phyloP scores from a whole-genome alignment of 2,329 filamentous ascomycete genomes.

The Drechslerella coelobrocha region DNA sequence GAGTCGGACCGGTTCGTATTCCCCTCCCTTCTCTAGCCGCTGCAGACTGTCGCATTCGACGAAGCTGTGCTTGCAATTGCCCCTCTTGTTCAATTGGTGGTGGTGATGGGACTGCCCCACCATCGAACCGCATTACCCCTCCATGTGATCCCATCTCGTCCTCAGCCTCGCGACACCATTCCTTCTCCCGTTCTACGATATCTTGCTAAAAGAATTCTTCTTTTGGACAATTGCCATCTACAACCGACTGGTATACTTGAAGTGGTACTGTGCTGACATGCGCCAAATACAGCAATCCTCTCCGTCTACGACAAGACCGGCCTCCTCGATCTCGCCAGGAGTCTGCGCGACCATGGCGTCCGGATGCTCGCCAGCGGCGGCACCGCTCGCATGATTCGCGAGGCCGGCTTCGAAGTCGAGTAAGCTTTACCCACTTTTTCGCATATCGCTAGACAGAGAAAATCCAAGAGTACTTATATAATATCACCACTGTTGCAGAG shows the following conservation, averaged over 20 bases:
- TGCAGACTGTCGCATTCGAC: neutral
- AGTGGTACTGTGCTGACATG: slow-evolving; percentile 56
- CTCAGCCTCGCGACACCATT: neutral
- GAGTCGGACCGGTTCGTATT: slow-evolving; percentile 36
- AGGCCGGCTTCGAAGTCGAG: slow-evolving; percentile 94
- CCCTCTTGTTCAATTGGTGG: neutral
- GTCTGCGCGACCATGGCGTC: slow-evolving; percentile 85
- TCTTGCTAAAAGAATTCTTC: too few relatives aligned
- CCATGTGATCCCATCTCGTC: slow-evolving; percentile 37
- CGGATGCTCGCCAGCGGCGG: slow-evolving; percentile 93
- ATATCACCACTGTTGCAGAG: slow-evolving; percentile 63
- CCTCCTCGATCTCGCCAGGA: slow-evolving; percentile 88
- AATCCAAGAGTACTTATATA: neutral
- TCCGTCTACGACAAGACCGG: slow-evolving; percentile 99
- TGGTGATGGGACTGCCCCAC: neutral
- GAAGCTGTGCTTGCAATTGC: neutral
- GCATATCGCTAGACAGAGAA: neutral
- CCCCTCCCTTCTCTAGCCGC: neutral
- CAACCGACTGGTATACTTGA: too few relatives aligned
- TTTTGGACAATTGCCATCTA: too few relatives aligned
- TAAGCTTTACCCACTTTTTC: slow-evolving; percentile 63
- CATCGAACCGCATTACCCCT: slow-evolving; percentile 20
- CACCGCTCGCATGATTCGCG: slow-evolving; percentile 93
- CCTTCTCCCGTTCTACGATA: neutral
- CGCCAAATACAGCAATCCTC: slow-evolving; percentile 75